phyloP scores from a whole-genome alignment of 106 monocot genomes.

The Dioscorea alata region DNA sequence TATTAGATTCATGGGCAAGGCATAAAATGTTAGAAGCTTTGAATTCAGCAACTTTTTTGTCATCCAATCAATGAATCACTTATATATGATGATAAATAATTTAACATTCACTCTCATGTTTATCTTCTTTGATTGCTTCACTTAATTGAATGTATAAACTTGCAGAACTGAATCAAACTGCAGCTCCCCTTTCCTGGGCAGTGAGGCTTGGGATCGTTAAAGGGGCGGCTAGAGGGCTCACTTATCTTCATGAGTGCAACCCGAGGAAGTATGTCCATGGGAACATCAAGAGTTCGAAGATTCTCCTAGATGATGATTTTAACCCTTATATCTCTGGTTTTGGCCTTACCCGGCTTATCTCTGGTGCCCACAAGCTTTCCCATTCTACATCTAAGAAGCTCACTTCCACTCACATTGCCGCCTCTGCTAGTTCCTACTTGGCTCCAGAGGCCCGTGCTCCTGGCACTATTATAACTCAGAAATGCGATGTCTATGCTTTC shows the following conservation, averaged over 20 bases:
- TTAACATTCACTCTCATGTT: no score
- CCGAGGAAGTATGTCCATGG: constrained; percentile 75
- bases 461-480: constrained; percentile 46
- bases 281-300: constrained; percentile 67
- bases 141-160: no score
- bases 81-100: no score
- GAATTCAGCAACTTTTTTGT: no score
- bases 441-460: constrained; percentile 52
- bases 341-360: constrained; percentile 58
- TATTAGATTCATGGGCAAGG: no score
- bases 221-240: constrained; percentile 62
- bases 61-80: no score
- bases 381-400: constrained; percentile 23
- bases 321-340: constrained; percentile 70
- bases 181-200: constrained; percentile 34
- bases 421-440: constrained; percentile 22
- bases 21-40: no score
- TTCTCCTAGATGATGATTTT: constrained; percentile 74
- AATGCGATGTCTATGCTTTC: constrained; percentile 79
- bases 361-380: constrained; percentile 30
- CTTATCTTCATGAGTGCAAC: constrained; percentile 73
- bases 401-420: constrained; percentile 1
- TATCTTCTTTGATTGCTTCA: no score
- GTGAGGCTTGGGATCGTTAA: constrained; percentile 50
- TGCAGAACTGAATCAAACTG: background rate